Percentiles rank a stretch among this genome's conserved stretches.
Evolutionary conservation across 2,329 filamentous ascomycete species (phyloP).

Genomic region (Alternaria angustiovoidea): DNA sequence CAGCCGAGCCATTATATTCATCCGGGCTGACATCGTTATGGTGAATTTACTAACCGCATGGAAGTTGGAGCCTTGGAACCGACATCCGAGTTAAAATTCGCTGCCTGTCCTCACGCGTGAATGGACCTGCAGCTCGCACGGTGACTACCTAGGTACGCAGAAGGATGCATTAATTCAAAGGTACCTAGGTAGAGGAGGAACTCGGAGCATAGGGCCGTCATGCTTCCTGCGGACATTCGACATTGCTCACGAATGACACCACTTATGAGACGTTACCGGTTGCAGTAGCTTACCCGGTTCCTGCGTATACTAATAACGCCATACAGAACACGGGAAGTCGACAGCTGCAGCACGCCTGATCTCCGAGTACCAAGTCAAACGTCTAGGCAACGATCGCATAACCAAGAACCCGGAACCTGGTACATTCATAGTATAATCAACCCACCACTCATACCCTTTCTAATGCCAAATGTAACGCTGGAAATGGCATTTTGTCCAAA

Average conservation of each 20-base stretch:
- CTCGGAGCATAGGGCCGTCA: not conserved
- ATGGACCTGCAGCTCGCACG: not conserved
- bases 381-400: not conserved
- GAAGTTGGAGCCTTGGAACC: not conserved
- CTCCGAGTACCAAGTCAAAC: not conserved
- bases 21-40: not conserved
- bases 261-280: not conserved
- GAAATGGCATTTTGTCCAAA: not conserved
- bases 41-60: not conserved
- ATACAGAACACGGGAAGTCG: not conserved
- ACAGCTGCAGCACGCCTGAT: not conserved
- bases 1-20: not conserved
- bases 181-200: not conserved
- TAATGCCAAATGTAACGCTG: not conserved
- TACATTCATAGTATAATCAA: not conserved
- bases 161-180: not conserved
- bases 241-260: not conserved
- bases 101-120: not conserved
- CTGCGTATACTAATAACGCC: not conserved
- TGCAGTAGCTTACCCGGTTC: not conserved
- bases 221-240: not conserved
- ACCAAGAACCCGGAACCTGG: not conserved
- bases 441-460: not conserved
- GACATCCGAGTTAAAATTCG: not conserved
- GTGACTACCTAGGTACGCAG: not conserved